Percentiles rank a stretch among this genome's conserved stretches.
phyloP scores from a whole-genome alignment of 805 yeast genomes.

The Metschnikowia chrysomelidarum region DNA sequence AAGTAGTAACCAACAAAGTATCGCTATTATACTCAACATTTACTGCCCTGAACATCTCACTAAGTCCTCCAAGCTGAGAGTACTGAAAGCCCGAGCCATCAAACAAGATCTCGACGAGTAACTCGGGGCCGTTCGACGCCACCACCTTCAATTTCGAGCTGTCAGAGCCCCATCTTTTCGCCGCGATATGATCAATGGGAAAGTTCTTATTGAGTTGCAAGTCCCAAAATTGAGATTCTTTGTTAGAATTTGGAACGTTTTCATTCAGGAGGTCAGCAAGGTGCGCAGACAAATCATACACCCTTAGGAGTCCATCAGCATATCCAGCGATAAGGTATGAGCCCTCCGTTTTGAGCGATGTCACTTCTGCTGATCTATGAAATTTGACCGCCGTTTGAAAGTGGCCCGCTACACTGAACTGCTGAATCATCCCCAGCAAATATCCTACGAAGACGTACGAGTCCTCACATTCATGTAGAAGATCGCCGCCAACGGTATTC shows the following conservation, averaged over 20 bases:
- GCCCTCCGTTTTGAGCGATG: conserved; percentile 12
- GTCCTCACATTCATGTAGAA: conserved; percentile 50
- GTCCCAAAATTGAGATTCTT: conserved; percentile 3
- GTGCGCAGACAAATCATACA: conserved; percentile 10
- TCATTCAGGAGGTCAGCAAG: no score
- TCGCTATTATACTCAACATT: conserved; percentile 9
- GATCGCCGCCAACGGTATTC: conserved; percentile 6
- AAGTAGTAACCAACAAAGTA: conserved; percentile 10
- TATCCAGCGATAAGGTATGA: conserved; percentile 22
- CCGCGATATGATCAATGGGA: conserved; percentile 8
- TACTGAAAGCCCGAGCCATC: conserved; percentile 6
- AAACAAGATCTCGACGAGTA: conserved; percentile 17
- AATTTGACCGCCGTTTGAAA: conserved; percentile 13
- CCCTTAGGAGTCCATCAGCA: conserved; percentile 16
- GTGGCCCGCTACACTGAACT: conserved; percentile 21
- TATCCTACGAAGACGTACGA: conserved; percentile 44
- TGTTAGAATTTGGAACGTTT: no score
- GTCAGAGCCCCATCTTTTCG: background rate
- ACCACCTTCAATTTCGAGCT: background rate
- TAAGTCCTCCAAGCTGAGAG: conserved; percentile 24
- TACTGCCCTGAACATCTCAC: conserved; percentile 23
- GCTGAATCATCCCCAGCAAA: conserved; percentile 33
- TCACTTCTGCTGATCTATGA: conserved; percentile 13
- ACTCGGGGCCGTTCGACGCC: conserved; percentile 29
- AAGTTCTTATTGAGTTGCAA: conserved; percentile 9